Evolutionary conservation across 23 red algal genomes (phyloP), one percentile per base, ranked within the genome.

Genomic region (Porphyridium purpureum): DNA sequence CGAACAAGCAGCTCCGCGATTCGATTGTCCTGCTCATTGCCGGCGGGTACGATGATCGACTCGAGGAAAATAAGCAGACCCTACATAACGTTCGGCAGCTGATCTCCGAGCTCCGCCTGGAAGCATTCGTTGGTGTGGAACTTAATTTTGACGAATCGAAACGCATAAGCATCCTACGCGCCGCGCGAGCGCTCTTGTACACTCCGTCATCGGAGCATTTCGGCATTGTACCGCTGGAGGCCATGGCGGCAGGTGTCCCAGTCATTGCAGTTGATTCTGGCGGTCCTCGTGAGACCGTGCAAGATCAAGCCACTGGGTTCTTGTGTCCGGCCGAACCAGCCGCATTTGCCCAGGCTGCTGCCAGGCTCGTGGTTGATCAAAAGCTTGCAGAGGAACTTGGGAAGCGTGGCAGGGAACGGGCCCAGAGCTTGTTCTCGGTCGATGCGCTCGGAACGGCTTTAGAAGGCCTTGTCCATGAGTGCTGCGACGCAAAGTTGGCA

Each of bases 221-320:
- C 30, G 90, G 90, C 27, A 98, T 98, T 49, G 90, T 98, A 32
- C 90, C 90, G 28, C 52, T 98, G 11, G 80, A 98, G 63, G 90
- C 90, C 30, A 86, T 86, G 80, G 64, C 70, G 29, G 74, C 66
- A 23, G 78, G 68, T 9, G 29, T 67, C 19, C 64, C 90, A 9
- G 73, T 98, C 35, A 60, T 98, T 4, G 90, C 90, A 5, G 66
- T 63, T 26, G 67, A 69, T 14, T 60, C 41, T 7, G 90, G 90
- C 17, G 90, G 90, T 26, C 90, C 90, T 6, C 41, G 34, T 22
- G 90, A 98, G 52, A 75, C 72, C 22, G 50, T 98, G 3, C 72
- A 72, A 14, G 35, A 98, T 69, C 64, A 60, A 27, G 66, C 49
- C 21, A 86, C 74, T 49, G 90, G 90, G 4, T 66, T 80, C 27